Evolutionary conservation across 345 rosid genomes (phyloP).

Genomic region (Laguncularia racemosa): DNA sequence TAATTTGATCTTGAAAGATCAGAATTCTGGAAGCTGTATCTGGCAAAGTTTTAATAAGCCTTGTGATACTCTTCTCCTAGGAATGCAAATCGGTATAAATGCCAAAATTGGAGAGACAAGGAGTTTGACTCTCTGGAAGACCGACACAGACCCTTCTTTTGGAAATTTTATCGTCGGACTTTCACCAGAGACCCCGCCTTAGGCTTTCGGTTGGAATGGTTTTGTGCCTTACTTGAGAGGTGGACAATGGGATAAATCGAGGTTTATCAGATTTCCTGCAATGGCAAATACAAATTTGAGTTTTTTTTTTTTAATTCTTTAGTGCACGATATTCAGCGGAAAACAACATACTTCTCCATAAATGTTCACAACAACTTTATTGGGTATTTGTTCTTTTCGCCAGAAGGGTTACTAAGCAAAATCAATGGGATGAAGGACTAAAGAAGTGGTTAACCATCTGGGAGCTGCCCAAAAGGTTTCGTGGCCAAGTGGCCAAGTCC

Average conservation of each 20-base stretch:
- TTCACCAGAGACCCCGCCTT: slow-evolving; percentile 19
- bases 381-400: slow-evolving; percentile 9
- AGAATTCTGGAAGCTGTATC: not conserved
- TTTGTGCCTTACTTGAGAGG: slow-evolving; percentile 5
- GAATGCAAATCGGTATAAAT: slow-evolving; percentile 30
- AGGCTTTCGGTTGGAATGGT: slow-evolving; percentile 14
- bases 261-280: slow-evolving; percentile 1
- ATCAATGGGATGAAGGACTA: slow-evolving; percentile 10
- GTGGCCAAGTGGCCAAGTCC: slow-evolving; percentile 17
- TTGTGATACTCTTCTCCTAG: slow-evolving; percentile 30
- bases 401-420: slow-evolving; percentile 4
- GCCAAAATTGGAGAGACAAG: slow-evolving; percentile 6
- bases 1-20: slow-evolving; percentile 23
- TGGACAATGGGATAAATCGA: slow-evolving; percentile 12
- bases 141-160: slow-evolving; percentile 19
- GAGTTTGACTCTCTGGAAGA: slow-evolving; percentile 25
- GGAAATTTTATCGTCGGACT: slow-evolving; percentile 18
- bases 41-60: slow-evolving; percentile 43
- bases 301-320: not conserved
- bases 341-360: slow-evolving; percentile 3
- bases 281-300: slow-evolving; percentile 5
- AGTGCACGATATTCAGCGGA: slow-evolving; percentile 4
- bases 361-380: not conserved
- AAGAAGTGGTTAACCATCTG: slow-evolving; percentile 8
- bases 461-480: slow-evolving; percentile 19